Base-by-base conservation (phyloP, 2,329 filamentous ascomycete species). In the Epichloe brachyelytri region DNA sequence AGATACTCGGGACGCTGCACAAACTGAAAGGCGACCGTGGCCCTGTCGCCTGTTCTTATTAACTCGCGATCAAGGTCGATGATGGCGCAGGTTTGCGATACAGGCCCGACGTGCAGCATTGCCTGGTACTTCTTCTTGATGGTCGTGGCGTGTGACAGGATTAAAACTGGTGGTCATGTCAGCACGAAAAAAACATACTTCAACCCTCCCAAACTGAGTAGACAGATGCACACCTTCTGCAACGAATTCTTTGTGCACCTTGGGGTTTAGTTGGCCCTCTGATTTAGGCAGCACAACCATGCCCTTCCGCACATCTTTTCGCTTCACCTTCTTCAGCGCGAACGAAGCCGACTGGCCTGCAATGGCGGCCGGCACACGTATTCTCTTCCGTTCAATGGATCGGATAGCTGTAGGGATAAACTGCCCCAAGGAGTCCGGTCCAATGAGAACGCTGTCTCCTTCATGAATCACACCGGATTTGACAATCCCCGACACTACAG, bases 51-150 rank as follows among this genome's bases (percentile, higher is more conserved):
- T 0, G 91, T 96, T 7, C 93, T 82, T 57, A 98, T 96, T 61
- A 90, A 93, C 26, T 86, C 86, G n/a, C 91, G 83, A 64, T 98
- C 93, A 57, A 98, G 93, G 62, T 96, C 93, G 61, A 98, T 95
- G 63, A 98, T 96, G 11, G 89, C 83, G 63, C 93, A 98, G 0
- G 93, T 98, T 70, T 98, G 93, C 40, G 86, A 88, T 43, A 98
- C 86, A 0, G 93, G 87, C 0, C 93, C 93, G 4, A 98, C 90
- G 60, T 98, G 93, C 20, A 98, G 77, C 90, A 97, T 98, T 0
- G 93, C 93, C 71, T 98, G 93, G 58, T 98, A 98, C 61, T 89
- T 91, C 0, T 83, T 88, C 68, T 95, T 93, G 67, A 98, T 98
- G 43, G 93, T 98, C 0, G 93, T 98, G 0, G 91, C 89, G 62